These are phyloP conservation scores for Arabidopsis lyrata DNA, from an alignment of 441 rosid species.

Conservation along the genomic window DNA sequence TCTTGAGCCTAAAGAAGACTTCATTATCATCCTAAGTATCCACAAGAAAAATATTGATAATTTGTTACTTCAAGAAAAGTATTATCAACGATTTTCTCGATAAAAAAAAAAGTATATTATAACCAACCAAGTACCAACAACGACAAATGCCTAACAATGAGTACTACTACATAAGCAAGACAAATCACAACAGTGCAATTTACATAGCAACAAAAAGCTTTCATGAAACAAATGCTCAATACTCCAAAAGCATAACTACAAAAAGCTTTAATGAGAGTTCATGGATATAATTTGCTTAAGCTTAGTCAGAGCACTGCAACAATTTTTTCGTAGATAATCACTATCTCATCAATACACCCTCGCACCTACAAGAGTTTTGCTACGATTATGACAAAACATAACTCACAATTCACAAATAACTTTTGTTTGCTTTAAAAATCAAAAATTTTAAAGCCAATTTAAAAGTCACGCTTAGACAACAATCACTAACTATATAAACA, in stretches of 20 bases:
- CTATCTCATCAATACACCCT: not conserved
- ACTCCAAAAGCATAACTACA: not conserved
- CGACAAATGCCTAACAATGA: not conserved
- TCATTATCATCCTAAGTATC: conserved; percentile 71
- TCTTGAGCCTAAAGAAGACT: conserved; percentile 74
- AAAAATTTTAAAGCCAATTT: no score
- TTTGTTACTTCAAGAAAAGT: conserved; percentile 1
- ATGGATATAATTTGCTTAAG: not conserved
- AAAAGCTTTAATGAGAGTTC: not conserved
- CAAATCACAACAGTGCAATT: not conserved
- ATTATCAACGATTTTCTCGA: no score
- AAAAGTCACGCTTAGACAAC: conserved; percentile 1
- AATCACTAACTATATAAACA: not conserved
- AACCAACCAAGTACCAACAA: conserved; percentile 1
- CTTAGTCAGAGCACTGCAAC: not conserved
- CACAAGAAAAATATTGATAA: not conserved
- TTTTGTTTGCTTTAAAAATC: not conserved
- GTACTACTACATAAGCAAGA: not conserved
- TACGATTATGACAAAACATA: conserved; percentile 7
- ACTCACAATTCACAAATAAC: not conserved
- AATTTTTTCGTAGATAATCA: not conserved
- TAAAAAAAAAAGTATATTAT: not conserved
- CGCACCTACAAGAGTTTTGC: not conserved
- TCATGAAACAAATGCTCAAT: no score
- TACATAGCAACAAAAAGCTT: not conserved